Percentiles rank a stretch among this genome's conserved stretches.
Evolutionary conservation across 2,329 filamentous ascomycete genomes (phyloP).

Genomic region (Pseudopyricularia javanii): DNA sequence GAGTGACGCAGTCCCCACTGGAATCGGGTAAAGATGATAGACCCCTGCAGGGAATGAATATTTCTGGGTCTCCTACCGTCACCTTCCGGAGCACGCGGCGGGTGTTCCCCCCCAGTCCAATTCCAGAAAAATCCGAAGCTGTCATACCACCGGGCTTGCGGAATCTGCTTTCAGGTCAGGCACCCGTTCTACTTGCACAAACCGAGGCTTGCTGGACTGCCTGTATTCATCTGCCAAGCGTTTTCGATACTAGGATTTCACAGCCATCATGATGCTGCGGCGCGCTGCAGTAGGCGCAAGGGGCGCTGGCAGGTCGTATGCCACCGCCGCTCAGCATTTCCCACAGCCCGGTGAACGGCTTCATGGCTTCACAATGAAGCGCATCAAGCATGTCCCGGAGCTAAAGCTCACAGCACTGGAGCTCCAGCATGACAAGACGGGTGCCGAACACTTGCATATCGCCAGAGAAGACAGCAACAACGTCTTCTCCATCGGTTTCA

Average conservation of each 20-base stretch:
- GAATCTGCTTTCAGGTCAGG: too few species aligned
- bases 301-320: slow-evolving; percentile 49
- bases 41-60: not conserved
- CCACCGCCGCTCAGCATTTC: slow-evolving; percentile 56
- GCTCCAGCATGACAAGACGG: slow-evolving; percentile 86
- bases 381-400: slow-evolving; percentile 86
- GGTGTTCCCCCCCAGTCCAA: too few species aligned
- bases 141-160: too few species aligned
- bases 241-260: too few species aligned
- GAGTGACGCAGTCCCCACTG: not conserved
- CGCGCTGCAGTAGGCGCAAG: slow-evolving; percentile 12
- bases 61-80: not conserved
- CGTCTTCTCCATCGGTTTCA: slow-evolving; percentile 98
- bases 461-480: slow-evolving; percentile 95
- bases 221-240: too few species aligned
- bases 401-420: slow-evolving; percentile 84
- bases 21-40: not conserved
- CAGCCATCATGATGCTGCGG: not conserved
- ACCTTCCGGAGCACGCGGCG: not conserved
- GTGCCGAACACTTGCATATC: slow-evolving; percentile 91
- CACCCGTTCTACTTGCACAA: too few species aligned
- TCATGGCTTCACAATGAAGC: slow-evolving; percentile 83
- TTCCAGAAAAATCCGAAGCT: not conserved
- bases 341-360: slow-evolving; percentile 74
- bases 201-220: too few species aligned